Base-by-base conservation (phyloP, 768 basidiomycete species). In the Coprinellus micaceus region DNA sequence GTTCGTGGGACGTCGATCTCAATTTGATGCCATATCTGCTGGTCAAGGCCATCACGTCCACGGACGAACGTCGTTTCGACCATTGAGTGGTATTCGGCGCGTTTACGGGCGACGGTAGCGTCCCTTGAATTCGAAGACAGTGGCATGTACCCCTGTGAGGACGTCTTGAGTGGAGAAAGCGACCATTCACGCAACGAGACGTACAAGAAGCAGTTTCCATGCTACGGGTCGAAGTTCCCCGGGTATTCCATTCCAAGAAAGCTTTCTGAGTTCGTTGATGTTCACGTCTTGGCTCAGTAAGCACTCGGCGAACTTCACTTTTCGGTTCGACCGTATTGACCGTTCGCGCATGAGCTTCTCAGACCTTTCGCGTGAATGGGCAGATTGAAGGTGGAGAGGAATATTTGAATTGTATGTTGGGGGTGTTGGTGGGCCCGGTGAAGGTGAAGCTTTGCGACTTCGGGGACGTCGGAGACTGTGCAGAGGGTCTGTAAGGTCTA, bases 11-110 rank as follows among this genome's bases (percentile, higher is more conserved):
- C 96, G 65, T 99, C 97, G 58, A 98, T 98, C 66, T 94, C 93
- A 63, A 98, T 98, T 71, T 99, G 97, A 72, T 98, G 97, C 97
- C 97, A 98, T 67, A 98, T 96, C 71, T 92, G 90, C 64, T 94
- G 93, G 70, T 99, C 96, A 28, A 96, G 79, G 0, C 89, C 86
- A 55, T 89, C 86, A 28, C 84, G 82, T 56, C 93, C 93, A 37
- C 91, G 82, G 12, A 89, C 85, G 68, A 98, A 99, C 15, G 97
- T 88, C 17, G 94, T 77, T 61, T 91, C 84, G 7, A 96, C 95
- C 58, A 98, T 80, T 15, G 90, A 90, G 39, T 83, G 80, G 68
- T 98, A 98, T 71, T 98, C 97, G 63, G 85, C 84, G 43, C 97
- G 84, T 74, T 98, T 99, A 47, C 94, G 83, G 25, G 83, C 78